A percentile compares a stretch with the other conserved stretches of the same genome.
Evolutionary conservation across 495 filamentous ascomycete genomes (phyloP).

Genomic region (Podospora australis): DNA sequence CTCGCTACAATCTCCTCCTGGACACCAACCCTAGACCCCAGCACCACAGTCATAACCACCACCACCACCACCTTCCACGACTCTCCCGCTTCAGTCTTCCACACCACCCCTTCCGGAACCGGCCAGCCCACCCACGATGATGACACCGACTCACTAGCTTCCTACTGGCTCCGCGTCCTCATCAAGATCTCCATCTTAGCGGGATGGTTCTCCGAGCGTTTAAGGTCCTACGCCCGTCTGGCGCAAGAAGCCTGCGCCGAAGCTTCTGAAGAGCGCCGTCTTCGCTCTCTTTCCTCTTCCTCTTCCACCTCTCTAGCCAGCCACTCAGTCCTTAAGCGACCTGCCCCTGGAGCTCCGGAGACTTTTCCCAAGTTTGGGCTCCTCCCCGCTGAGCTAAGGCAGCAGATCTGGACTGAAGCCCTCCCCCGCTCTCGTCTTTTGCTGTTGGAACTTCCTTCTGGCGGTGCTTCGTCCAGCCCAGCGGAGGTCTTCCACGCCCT

Average conservation of each 20-base stretch:
- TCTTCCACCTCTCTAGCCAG: not conserved
- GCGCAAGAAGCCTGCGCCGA: conserved; percentile 10
- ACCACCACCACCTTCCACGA: not conserved
- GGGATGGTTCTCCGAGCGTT: conserved; percentile 12
- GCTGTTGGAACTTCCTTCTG: conserved; percentile 13
- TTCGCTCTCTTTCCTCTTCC: not conserved
- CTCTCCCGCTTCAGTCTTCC: too few relatives aligned
- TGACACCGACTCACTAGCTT: not conserved
- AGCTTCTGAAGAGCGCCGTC: conserved; percentile 4
- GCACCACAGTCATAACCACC: not conserved
- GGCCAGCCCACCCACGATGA: not conserved
- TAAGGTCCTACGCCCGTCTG: conserved; percentile 5
- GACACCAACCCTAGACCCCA: conserved; percentile 2
- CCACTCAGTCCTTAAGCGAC: not conserved
- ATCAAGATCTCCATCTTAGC: conserved; percentile 12
- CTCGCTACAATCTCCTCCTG: conserved; percentile 2
- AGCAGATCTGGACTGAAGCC: conserved; percentile 21
- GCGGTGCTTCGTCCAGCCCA: not conserved
- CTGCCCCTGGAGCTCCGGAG: not conserved
- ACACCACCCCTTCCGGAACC: not conserved
- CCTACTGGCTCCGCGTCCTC: conserved; percentile 9
- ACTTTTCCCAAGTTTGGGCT: conserved; percentile 16
- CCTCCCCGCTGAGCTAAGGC: conserved; percentile 21
- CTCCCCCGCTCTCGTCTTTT: conserved; percentile 17
- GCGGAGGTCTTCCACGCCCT: not conserved